These are phyloP conservation scores for Beauveria sp. DNA, from an alignment of 2,329 filamentous ascomycete species.

Conservation along the genomic window DNA sequence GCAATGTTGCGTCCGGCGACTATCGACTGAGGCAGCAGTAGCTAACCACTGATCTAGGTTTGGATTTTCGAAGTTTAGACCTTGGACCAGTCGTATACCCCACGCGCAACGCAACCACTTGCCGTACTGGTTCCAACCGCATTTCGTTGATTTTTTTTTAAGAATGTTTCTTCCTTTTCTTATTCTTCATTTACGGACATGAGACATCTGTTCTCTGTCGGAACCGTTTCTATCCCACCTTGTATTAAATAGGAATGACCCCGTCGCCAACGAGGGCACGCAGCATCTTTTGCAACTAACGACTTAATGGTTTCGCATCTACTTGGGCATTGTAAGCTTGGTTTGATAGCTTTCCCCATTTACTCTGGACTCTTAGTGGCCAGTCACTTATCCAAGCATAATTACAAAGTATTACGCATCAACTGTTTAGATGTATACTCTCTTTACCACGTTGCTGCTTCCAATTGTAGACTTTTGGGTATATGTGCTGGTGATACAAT, in stretches of 20 bases:
- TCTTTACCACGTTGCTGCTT: not conserved
- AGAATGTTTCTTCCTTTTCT: conserved; percentile 4
- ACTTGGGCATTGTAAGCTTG: not conserved
- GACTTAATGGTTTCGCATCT: conserved; percentile 13
- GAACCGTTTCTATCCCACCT: not conserved
- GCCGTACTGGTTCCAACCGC: conserved; percentile 2
- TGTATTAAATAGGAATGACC: conserved; percentile 3
- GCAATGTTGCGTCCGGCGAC: not conserved
- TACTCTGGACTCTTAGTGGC: not conserved
- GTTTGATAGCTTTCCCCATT: conserved; percentile 4
- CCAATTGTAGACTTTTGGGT: not conserved
- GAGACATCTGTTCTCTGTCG: not conserved
- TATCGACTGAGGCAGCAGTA: not conserved
- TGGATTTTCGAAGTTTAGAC: conserved; percentile 40
- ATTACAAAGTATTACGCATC: not conserved
- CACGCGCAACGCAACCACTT: conserved; percentile 5
- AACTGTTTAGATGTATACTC: not conserved
- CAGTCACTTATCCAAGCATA: not conserved
- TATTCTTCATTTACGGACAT: not conserved
- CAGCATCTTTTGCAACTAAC: conserved; percentile 13
- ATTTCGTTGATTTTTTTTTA: conserved; percentile 10
- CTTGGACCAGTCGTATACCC: conserved; percentile 19
- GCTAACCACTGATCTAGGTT: conserved; percentile 27
- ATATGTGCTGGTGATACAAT: conserved; percentile 3
- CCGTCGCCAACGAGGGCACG: not conserved